Base-by-base conservation (phyloP, 2,329 filamentous ascomycete species). In the Claviceps spartinae region DNA sequence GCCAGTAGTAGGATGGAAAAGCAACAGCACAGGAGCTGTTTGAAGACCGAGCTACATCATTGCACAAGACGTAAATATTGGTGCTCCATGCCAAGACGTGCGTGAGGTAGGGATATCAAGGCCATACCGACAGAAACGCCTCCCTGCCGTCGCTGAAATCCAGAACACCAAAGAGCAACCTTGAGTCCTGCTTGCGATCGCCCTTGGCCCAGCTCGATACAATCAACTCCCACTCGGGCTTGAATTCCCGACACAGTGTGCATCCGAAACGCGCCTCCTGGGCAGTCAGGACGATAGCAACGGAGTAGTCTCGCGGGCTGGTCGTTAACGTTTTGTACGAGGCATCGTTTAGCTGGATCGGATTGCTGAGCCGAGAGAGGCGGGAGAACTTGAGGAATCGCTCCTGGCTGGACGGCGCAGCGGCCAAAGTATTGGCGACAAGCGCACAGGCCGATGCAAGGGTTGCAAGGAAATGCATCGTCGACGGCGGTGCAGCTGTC, bases 211-310 rank as follows among this genome's bases (percentile, higher is more conserved):
- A 98, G 69, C 86, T 93, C 68, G 82, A 86, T 51, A 80, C 81
- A 51, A 98, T 71, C 51, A 97, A 69, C 52, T 94, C 86, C 86
- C 89, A 98, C 70, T 98, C 93, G 1, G 90, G 85, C 67, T 95
- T 86, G 67, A 98, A 95, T 50, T 95, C 88, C 50, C 82, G 79
- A 68, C 93, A 98, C 48, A 97, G 74, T 58, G 82, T 74, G 67
- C 93, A 98, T 54, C 86, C 87, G 65, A 87, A 96, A 54, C 88
- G 81, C 36, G 82, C 63, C 58, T 95, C 90, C 62, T 90, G 71
- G 40, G 93, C 93, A 1, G 93, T 98, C 58, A 98, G 73, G 14
- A 98, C 78, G 3, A 98, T 78, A 2, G 83, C 84, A 30, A 86
- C 78, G 41, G 82, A 82, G 67, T 96, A 95, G 69, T 98, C 86